Evolutionary conservation across 257 asterid genomes (phyloP), one percentile per base, ranked within the genome.

Genomic region (Plantago major): DNA sequence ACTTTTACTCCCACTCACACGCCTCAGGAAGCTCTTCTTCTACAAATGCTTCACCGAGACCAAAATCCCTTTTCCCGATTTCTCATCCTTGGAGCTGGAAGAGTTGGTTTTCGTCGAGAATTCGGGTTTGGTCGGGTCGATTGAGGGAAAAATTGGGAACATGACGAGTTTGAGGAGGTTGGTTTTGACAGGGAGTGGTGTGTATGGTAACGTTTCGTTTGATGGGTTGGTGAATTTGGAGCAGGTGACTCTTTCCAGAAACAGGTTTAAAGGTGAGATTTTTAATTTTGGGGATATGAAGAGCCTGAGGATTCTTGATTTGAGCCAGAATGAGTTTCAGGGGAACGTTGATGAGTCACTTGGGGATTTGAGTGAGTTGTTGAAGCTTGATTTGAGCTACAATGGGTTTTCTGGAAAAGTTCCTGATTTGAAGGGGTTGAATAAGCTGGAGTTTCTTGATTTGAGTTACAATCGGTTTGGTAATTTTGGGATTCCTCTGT

Each of bases 311-410:
- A 71, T 91, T 66, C 87, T 91, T 33, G 96, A 88, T 63, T 54
- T 91, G 33, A 84, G 95, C 64, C 78, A 69, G 7, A 91, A 91
- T 54, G 76, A 59, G 16, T 68, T 91, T 6, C 58, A 42, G 9
- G 87, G 88, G 3, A 58, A 37, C 7, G 61, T 88, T 0, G 84
- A 87, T 0, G 78, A 65, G 9, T 72, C 87, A 10, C 22, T 91
- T n/a, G 96, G 96, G 13, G 69, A 63, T 6, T 62, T 79, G 9
- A 42, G 77, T 0, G 82, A 73, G 66, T 57, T 85, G 37, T 49
- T 91, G 65, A 91, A 91, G 72, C 67, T 91, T 42, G 96, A 91
- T 64, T 13, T 91, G 68, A 88, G 94, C 52, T 74, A 19, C 67
- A 88, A 91, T 53, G 55, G 47, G 9, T 82, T 91, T 22, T 74